A percentile compares a stretch with the other conserved stretches of the same genome.
Evolutionary conservation across 192 early-diverging fungal genomes (phyloP).

Genomic region (Coemansia sp.): DNA sequence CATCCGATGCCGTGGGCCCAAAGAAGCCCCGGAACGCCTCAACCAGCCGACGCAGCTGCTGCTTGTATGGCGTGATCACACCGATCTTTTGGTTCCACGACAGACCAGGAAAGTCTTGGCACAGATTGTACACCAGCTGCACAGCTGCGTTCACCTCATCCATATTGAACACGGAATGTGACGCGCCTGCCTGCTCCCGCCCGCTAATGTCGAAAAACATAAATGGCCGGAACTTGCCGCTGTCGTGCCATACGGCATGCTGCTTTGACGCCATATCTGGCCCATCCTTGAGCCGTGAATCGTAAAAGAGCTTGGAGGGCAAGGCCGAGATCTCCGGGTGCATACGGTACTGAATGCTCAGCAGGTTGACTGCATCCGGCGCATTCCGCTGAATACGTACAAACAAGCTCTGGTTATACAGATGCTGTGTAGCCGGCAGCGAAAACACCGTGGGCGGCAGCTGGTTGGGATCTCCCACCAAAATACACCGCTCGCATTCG

Average conservation of each 20-base stretch:
- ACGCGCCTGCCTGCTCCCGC: conserved; percentile 59
- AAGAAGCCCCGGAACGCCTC: conserved; percentile 64
- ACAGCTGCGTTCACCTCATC: conserved; percentile 76
- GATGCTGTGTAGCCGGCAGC: conserved; percentile 59
- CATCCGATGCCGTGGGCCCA: conserved; percentile 61
- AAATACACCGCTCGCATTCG: conserved; percentile 72
- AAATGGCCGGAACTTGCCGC: conserved; percentile 66
- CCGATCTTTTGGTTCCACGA: conserved; percentile 72
- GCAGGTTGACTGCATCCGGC: conserved; percentile 66
- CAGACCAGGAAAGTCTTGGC: conserved; percentile 55
- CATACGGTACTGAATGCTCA: conserved; percentile 98
- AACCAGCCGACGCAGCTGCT: conserved; percentile 72
- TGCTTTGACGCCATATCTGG: conserved; percentile 63
- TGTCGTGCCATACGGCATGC: conserved; percentile 70
- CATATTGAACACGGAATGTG: conserved; percentile 73
- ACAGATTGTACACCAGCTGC: conserved; percentile 65
- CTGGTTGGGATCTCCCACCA: conserved; percentile 95
- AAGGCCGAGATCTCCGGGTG: conserved; percentile 86
- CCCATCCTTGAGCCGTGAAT: conserved; percentile 69
- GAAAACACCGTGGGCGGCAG: conserved; percentile 90
- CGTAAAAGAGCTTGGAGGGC: conserved; percentile 79
- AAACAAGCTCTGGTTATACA: conserved; percentile 89
- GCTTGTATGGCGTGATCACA: conserved; percentile 87
- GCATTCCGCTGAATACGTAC: conserved; percentile 72
- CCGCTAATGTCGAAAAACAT: conserved; percentile 75